Evolutionary conservation across 345 rosid species (phyloP).

Genomic region (Populus tremula): DNA sequence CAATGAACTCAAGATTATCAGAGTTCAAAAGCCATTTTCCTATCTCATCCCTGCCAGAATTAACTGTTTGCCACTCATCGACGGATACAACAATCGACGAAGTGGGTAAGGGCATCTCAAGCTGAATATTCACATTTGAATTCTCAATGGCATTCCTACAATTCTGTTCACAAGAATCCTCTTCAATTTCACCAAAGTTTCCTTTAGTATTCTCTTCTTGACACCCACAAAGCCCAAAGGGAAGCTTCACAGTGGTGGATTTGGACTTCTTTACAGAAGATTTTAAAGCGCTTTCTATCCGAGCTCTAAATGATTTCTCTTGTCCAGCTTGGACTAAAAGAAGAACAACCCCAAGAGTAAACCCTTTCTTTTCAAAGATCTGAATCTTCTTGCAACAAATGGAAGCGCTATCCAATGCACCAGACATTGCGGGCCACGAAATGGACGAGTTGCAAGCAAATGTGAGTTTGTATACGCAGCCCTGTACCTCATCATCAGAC

Average conservation of each 20-base stretch:
- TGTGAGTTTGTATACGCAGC: conserved; percentile 61
- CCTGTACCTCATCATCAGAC: conserved; percentile 52
- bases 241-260: conserved; percentile 65
- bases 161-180: conserved; percentile 51
- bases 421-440: conserved; percentile 82
- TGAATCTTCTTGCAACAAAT: conserved; percentile 81
- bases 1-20: conserved; percentile 70
- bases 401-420: conserved; percentile 69
- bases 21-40: conserved; percentile 79
- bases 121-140: conserved; percentile 48
- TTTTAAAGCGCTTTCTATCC: conserved; percentile 72
- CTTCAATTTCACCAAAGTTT: conserved; percentile 63
- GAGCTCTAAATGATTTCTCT: conserved; percentile 51
- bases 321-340: conserved; percentile 62
- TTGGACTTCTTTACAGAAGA: conserved; percentile 66
- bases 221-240: conserved; percentile 95
- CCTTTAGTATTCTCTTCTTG: conserved; percentile 74
- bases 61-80: conserved; percentile 91
- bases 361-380: conserved; percentile 92
- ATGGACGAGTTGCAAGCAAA: conserved; percentile 75
- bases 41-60: conserved; percentile 61
- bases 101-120: conserved; percentile 71
- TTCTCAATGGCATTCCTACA: conserved; percentile 49
- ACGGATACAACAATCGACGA: conserved; percentile 68
- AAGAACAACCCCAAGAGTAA: conserved; percentile 71